phyloP scores from a whole-genome alignment of 768 basidiomycete species.

The Rubroboletus pulcherrimus region DNA sequence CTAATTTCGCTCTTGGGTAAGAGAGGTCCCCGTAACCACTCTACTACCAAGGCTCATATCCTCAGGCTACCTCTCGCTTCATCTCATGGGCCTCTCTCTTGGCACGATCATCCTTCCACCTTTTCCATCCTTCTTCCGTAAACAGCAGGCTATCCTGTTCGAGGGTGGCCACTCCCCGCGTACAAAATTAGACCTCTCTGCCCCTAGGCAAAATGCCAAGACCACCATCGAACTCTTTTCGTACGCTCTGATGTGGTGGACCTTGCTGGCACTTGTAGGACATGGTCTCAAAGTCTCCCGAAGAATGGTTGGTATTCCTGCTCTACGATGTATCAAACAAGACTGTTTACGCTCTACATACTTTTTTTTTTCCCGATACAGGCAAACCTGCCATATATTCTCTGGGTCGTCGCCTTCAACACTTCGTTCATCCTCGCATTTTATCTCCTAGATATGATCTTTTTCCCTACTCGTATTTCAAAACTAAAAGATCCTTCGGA shows the following conservation, averaged over 20 bases:
- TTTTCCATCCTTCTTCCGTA: conserved; percentile 66
- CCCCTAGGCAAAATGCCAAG: conserved; percentile 64
- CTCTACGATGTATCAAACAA: neutral
- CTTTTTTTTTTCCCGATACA: conserved; percentile 27
- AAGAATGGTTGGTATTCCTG: conserved; percentile 47
- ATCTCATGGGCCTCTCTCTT: conserved; percentile 77
- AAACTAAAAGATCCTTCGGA: conserved; percentile 23
- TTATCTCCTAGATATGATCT: conserved; percentile 67
- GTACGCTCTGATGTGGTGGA: conserved; percentile 81
- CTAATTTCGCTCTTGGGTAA: conserved; percentile 72
- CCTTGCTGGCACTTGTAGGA: conserved; percentile 39
- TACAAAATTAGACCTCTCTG: conserved; percentile 14
- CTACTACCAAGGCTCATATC: conserved; percentile 1
- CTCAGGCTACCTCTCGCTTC: conserved; percentile 85
- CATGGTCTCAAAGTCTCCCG: conserved; percentile 49
- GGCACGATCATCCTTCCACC: conserved; percentile 82
- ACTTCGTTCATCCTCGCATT: conserved; percentile 80
- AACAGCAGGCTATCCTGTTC: conserved; percentile 35
- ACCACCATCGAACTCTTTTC: conserved; percentile 72
- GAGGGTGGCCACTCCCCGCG: conserved; percentile 6
- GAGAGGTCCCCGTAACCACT: neutral
- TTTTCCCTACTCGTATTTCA: conserved; percentile 49
- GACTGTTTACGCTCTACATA: neutral
- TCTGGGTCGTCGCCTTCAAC: conserved; percentile 90
- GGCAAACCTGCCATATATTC: conserved; percentile 86